Evolutionary conservation across 345 rosid species (phyloP).

Genomic region (Fremontodendron californicum): DNA sequence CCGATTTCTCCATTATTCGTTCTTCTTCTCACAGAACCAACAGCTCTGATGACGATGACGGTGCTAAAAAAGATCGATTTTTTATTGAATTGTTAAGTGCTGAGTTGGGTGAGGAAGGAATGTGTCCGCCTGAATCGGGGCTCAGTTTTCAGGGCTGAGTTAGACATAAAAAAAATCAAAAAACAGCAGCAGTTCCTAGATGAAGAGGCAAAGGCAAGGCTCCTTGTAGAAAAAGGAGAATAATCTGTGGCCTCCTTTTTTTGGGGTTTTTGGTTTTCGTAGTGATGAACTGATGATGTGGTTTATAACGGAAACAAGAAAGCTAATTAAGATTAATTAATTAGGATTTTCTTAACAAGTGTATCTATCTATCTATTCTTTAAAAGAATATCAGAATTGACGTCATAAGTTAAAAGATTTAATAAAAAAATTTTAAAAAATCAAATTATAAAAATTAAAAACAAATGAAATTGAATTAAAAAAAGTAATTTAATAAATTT

Average conservation of each 20-base stretch:
- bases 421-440: too few species aligned
- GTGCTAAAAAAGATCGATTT: background rate
- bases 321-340: background rate
- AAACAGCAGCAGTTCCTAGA: background rate
- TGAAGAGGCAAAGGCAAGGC: background rate
- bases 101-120: background rate
- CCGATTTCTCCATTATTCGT: constrained; percentile 13
- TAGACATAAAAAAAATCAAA: background rate
- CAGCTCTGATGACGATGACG: constrained; percentile 4
- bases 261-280: background rate
- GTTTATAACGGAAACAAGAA: constrained; percentile 6
- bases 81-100: background rate
- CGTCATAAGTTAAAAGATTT: too few species aligned
- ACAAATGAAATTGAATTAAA: too few species aligned
- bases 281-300: background rate
- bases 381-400: too few species aligned
- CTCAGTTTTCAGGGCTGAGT: background rate
- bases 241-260: background rate
- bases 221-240: background rate
- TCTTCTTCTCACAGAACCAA: background rate
- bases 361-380: too few species aligned
- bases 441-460: too few species aligned
- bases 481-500: too few species aligned
- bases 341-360: too few species aligned
- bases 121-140: constrained; percentile 11